These are phyloP conservation scores for Mycena citricolor DNA, from an alignment of 1,284 basidiomycete species.

Conservation along the genomic window DNA sequence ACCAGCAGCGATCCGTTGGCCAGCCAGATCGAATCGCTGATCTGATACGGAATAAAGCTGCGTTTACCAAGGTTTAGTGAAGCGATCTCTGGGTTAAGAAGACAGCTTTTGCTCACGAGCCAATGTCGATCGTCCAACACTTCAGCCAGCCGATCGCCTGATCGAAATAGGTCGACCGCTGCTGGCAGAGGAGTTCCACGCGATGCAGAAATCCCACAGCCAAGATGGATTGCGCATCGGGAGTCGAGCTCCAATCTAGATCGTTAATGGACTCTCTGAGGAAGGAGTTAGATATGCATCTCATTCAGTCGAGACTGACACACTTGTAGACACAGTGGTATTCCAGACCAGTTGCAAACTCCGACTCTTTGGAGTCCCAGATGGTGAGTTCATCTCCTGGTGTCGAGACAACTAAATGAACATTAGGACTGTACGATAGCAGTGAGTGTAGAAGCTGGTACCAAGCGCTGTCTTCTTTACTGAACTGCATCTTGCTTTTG, in stretches of 20 bases:
- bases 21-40: slow-evolving; percentile 87
- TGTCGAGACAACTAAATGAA: slow-evolving; percentile 50
- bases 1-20: slow-evolving; percentile 76
- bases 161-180: slow-evolving; percentile 87
- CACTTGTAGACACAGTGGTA: slow-evolving; percentile 64
- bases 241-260: slow-evolving; percentile 90
- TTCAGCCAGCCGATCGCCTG: slow-evolving; percentile 78
- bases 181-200: slow-evolving; percentile 82
- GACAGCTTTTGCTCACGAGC: no score
- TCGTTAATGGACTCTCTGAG: slow-evolving; percentile 68
- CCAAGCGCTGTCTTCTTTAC: slow-evolving; percentile 85
- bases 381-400: slow-evolving; percentile 80
- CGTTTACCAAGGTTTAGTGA: no score
- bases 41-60: slow-evolving; percentile 60
- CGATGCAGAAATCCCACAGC: slow-evolving; percentile 81
- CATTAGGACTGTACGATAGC: no score
- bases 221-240: slow-evolving; percentile 84
- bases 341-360: slow-evolving; percentile 89
- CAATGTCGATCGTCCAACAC: slow-evolving; percentile 71
- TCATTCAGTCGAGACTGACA: slow-evolving; percentile 14
- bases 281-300: slow-evolving; percentile 6
- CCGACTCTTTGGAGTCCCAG: slow-evolving; percentile 93
- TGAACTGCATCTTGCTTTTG: slow-evolving; percentile 79
- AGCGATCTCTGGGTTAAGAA: no score
- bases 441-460: slow-evolving; percentile 31